Conservation (phyloP, 352 stramenopile genomes). For the Ophiocytium majus region DNA sequence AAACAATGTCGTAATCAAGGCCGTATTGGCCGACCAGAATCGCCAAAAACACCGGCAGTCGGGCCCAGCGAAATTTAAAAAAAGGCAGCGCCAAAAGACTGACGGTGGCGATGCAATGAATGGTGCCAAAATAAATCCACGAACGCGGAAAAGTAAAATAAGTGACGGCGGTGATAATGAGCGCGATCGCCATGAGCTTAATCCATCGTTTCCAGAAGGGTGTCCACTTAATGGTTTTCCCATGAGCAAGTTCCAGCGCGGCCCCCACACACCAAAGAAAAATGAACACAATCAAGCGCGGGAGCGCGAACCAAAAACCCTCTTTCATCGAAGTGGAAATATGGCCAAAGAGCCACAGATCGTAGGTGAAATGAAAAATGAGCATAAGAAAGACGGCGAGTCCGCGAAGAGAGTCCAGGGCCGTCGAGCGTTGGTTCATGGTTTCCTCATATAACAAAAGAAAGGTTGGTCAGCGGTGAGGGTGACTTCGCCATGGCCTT, state of each 20-base stretch:
- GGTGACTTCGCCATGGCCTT: neutral
- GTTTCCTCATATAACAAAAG: neutral
- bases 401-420: neutral
- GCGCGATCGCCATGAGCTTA: neutral
- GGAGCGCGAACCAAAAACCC: neutral
- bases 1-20: neutral
- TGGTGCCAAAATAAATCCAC: conserved; percentile 1
- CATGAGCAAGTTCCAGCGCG: neutral
- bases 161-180: neutral
- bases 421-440: neutral
- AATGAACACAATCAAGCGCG: neutral
- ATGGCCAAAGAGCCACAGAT: neutral
- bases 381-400: neutral
- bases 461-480: neutral
- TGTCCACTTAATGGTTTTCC: neutral
- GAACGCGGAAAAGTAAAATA: neutral
- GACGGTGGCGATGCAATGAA: neutral
- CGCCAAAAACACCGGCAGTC: neutral
- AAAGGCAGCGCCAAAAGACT: neutral
- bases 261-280: neutral
- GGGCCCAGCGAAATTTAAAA: neutral
- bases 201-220: neutral
- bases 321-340: neutral
- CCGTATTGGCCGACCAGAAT: neutral
- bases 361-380: conserved; percentile 5